Evolutionary conservation across 805 yeast genomes (phyloP), one percentile per base, ranked within the genome.

Genomic region (Kockiozyma suomiensis): DNA sequence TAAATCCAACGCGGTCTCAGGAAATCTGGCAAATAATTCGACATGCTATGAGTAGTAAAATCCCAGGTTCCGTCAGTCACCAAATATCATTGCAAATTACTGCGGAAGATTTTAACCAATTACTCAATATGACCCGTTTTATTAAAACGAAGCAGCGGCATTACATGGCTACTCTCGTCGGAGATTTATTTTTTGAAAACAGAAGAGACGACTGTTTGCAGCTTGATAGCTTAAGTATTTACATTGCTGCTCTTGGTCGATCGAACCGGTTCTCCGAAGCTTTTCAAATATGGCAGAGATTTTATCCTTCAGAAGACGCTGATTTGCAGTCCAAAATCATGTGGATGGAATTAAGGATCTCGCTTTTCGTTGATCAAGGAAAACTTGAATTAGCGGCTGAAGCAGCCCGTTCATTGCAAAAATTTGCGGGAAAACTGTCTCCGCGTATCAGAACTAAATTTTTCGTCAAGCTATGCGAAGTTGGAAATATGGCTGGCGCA

Each of bases 261-360:
- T n/a, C 12, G 13, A 47, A 56, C 30, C 15, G 42, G n/a, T 33
- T 47, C 17, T 26, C 23, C 8, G 47, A 37, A 6, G 64, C 64
- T 2, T 40, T 59, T 19, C 26, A 38, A 19, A 3, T 40, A 15
- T 59, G 64, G 64, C 45, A 51, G 13, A 32, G 21, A 2, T 45
- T n/a, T 13, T 28, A 47, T 35, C 40, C 41, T 12, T 15, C 25
- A 2, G 51, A 46, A 25, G 46, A 15, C 15, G 28, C 10, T 3
- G 47, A 23, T 12, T 5, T 4, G 6, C 8, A 19, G n/a, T 48
- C 38, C 10, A 35, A 51, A 17, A 26, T 37, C 4, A 17, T 28
- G 25, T 61, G 65, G 65, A 28, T 30, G 52, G 62, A 61, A 30
- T 19, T 48, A 17, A 59, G 62, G 1, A 54, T 52, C 10, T 5